Evolutionary conservation across 23 red algal species (phyloP).

Genomic region (Gracilariopsis chorda): DNA sequence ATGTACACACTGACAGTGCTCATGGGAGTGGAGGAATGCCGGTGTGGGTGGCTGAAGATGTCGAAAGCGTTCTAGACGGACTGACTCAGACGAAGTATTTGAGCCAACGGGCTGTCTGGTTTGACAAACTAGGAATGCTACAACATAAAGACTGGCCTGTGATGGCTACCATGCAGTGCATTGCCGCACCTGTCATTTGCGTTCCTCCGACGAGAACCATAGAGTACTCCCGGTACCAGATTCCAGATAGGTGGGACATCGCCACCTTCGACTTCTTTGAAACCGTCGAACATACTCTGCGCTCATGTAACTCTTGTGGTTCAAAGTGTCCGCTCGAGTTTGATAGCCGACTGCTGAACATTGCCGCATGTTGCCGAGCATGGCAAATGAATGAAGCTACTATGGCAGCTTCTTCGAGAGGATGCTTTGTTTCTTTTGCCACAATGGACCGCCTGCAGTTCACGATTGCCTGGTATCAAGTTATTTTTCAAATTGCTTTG

Average conservation of each 20-base stretch:
- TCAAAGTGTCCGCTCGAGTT: constrained; percentile 27
- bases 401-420: constrained; percentile 32
- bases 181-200: constrained; percentile 43
- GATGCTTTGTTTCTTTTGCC: constrained; percentile 44
- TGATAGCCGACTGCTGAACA: constrained; percentile 35
- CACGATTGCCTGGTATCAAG: constrained; percentile 54
- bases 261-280: constrained; percentile 28
- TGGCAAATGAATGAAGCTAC: constrained; percentile 55
- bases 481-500: constrained; percentile 48
- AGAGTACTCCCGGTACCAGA: constrained; percentile 56
- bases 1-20: constrained; percentile 50
- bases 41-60: constrained; percentile 47
- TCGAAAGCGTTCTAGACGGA: constrained; percentile 44
- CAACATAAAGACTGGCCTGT: constrained; percentile 38
- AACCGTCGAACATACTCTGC: constrained; percentile 29
- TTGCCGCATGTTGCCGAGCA: constrained; percentile 32
- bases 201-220: constrained; percentile 52
- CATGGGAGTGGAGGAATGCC: constrained; percentile 38
- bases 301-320: constrained; percentile 18
- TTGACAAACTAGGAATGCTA: constrained; percentile 11
- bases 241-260: constrained; percentile 30
- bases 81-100: not conserved
- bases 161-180: constrained; percentile 32
- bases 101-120: constrained; percentile 31
- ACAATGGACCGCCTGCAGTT: constrained; percentile 43